These are phyloP conservation scores for Nyctanthes arbortristis DNA, from an alignment of 257 asterid species.

Conservation along the genomic window DNA sequence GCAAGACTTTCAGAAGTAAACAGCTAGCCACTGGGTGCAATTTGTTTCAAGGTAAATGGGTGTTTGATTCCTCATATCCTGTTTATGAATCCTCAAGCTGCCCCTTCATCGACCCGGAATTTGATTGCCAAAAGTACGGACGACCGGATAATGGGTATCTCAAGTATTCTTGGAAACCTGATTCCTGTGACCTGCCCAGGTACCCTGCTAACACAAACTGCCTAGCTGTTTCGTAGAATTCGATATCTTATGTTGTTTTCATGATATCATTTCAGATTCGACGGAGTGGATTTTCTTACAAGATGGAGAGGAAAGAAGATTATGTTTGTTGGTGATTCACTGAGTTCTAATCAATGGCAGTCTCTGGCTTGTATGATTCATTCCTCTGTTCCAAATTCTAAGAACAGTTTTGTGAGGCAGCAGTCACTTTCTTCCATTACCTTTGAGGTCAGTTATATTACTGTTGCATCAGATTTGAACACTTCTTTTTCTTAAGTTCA, in stretches of 20 bases:
- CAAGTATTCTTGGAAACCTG: conserved; percentile 56
- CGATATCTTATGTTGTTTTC: background rate
- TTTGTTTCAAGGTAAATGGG: conserved; percentile 59
- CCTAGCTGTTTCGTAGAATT: background rate
- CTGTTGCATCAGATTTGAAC: background rate
- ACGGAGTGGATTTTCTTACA: conserved; percentile 37
- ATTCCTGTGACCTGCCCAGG: conserved; percentile 56
- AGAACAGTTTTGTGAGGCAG: conserved; percentile 16
- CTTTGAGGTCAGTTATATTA: conserved; percentile 35
- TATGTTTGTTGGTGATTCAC: conserved; percentile 61
- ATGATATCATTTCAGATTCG: conserved; percentile 32
- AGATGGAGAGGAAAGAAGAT: conserved; percentile 65
- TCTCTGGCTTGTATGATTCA: conserved; percentile 49
- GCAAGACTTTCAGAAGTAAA: conserved; percentile 12
- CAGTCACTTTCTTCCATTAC: conserved; percentile 36
- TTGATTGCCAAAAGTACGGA: conserved; percentile 55
- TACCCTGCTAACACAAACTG: background rate
- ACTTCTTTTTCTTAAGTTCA: no score
- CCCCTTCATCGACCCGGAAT: conserved; percentile 46
- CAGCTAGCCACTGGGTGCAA: conserved; percentile 33
- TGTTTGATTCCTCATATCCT: conserved; percentile 33
- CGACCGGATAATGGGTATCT: conserved; percentile 56
- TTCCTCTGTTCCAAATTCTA: conserved; percentile 46
- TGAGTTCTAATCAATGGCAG: conserved; percentile 60
- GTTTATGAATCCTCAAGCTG: conserved; percentile 48